Conservation (phyloP, 129 eudicot genomes). For the Heracleum sosnowskyi region DNA sequence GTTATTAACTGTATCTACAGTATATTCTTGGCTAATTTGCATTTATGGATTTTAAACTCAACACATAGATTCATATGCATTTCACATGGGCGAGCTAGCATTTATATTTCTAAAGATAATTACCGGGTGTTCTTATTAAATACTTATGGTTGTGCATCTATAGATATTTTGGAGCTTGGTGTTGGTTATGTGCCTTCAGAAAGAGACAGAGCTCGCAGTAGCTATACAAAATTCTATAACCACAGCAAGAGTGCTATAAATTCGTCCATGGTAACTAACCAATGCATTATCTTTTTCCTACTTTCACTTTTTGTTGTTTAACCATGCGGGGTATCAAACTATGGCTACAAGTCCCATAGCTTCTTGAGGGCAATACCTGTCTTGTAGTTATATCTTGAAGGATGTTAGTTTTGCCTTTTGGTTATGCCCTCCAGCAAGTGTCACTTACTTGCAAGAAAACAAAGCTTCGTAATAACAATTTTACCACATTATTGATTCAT, state of each 20-base stretch:
- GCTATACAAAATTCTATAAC: constrained; percentile 25
- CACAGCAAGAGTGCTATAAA: constrained; percentile 34
- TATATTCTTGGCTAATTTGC: neutral
- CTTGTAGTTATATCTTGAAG: neutral
- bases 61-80: neutral
- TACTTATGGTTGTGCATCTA: constrained; percentile 1
- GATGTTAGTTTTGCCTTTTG: neutral
- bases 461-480: neutral
- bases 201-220: constrained; percentile 30
- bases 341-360: neutral
- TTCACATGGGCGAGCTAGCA: neutral
- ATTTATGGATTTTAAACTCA: neutral
- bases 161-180: constrained; percentile 34
- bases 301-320: neutral
- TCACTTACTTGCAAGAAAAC: neutral
- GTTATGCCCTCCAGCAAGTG: neutral
- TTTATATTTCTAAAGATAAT: neutral
- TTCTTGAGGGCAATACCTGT: neutral
- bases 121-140: neutral
- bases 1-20: neutral
- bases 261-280: constrained; percentile 29
- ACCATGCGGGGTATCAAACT: neutral
- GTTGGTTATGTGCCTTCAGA: constrained; percentile 30
- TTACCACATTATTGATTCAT: neutral
- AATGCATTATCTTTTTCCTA: neutral